A percentile compares a stretch with the other conserved stretches of the same genome.
Conservation (phyloP, 192 early-diverging fungal species). For the Gaertneriomyces semiglobifer region DNA sequence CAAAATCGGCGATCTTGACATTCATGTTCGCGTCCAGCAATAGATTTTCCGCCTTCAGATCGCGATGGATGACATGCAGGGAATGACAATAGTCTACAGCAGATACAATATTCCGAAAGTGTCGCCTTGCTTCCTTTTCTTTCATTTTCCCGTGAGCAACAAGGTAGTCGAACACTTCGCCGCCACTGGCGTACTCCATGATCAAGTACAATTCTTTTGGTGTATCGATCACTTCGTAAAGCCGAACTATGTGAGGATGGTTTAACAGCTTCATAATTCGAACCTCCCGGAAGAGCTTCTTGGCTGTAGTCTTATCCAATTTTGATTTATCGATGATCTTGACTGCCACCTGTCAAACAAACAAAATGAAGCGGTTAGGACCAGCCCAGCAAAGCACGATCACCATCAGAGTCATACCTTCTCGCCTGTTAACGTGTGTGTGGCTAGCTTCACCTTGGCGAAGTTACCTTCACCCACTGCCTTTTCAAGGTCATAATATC, state of each 20-base stretch:
- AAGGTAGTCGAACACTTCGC: conserved; percentile 64
- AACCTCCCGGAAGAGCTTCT: conserved; percentile 62
- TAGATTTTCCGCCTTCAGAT: conserved; percentile 61
- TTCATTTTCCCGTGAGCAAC: conserved; percentile 65
- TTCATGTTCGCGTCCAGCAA: conserved; percentile 60
- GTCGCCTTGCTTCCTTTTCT: conserved; percentile 58
- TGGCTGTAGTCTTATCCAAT: conserved; percentile 54
- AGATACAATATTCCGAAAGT: conserved; percentile 55
- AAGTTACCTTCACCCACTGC: conserved; percentile 61
- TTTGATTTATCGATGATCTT: conserved; percentile 64
- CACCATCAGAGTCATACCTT: conserved; percentile 36
- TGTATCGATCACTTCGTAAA: conserved; percentile 67
- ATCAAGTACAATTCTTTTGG: conserved; percentile 59
- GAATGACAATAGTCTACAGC: conserved; percentile 60
- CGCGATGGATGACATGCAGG: conserved; percentile 55
- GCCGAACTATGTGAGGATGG: conserved; percentile 56
- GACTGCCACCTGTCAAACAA: conserved; percentile 48
- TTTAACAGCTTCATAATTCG: conserved; percentile 61
- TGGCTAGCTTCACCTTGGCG: conserved; percentile 59
- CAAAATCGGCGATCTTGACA: conserved; percentile 66
- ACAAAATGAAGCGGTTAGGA: neutral
- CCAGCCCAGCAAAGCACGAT: neutral
- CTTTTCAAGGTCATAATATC: conserved; percentile 59
- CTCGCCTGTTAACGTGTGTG: conserved; percentile 53
- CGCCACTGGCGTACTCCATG: conserved; percentile 61